These are phyloP conservation scores for Colletotrichum noveboracense DNA, from an alignment of 2,329 filamentous ascomycete species.

Conservation along the genomic window DNA sequence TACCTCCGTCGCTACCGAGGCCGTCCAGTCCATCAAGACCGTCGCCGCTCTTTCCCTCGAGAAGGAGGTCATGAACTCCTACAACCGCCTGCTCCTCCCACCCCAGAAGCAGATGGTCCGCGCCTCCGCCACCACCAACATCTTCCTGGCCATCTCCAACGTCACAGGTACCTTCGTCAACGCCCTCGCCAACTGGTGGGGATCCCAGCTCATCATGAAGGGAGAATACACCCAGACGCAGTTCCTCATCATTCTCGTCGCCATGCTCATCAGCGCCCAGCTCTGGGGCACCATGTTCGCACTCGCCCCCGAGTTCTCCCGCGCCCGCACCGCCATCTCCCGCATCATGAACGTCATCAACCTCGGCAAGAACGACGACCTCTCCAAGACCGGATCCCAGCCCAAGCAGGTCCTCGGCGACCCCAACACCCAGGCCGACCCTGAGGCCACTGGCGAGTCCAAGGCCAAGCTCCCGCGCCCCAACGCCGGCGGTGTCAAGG, in stretches of 20 bases:
- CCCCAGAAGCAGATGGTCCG: slow-evolving; percentile 25
- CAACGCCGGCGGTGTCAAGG: slow-evolving; percentile 34
- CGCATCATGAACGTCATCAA: slow-evolving; percentile 45
- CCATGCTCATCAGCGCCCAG: slow-evolving; percentile 66
- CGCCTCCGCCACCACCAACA: slow-evolving; percentile 38
- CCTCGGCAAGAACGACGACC: slow-evolving; percentile 27
- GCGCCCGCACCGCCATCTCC: slow-evolving; percentile 57
- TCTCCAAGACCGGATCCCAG: slow-evolving; percentile 27
- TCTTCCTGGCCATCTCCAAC: slow-evolving; percentile 54
- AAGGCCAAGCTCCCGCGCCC: slow-evolving; percentile 17
- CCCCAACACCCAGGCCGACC: slow-evolving; percentile 49
- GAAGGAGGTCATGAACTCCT: slow-evolving; percentile 36
- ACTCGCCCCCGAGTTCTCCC: slow-evolving; percentile 67
- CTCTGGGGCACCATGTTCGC: slow-evolving; percentile 69
- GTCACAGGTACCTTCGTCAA: slow-evolving; percentile 62
- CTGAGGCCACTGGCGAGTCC: slow-evolving; percentile 41
- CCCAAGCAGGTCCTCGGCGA: slow-evolving; percentile 31
- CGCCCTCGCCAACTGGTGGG: slow-evolving; percentile 72
- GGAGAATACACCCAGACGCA: slow-evolving; percentile 61
- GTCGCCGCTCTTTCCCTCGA: slow-evolving; percentile 33
- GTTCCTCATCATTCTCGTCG: slow-evolving; percentile 68
- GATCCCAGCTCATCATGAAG: slow-evolving; percentile 62
- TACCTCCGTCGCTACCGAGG: slow-evolving; percentile 53
- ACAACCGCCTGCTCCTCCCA: slow-evolving; percentile 29
- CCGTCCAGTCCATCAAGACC: slow-evolving; percentile 54